Base-by-base conservation (phyloP, 169 alveolate genomes). In the Plasmodium gallinaceum region DNA sequence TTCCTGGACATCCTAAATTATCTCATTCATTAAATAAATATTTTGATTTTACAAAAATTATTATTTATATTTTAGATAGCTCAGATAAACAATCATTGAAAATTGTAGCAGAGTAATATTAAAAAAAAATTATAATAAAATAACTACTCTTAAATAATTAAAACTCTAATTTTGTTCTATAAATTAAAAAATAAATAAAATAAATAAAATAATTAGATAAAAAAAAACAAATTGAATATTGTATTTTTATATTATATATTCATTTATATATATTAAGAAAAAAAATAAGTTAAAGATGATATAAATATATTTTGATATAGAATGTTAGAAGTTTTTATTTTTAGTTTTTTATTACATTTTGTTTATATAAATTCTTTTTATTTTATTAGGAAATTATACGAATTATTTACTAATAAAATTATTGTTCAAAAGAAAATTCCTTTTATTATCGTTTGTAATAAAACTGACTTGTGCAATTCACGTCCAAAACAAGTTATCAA, bases 401-500 rank as follows among this genome's bases (percentile, higher is more conserved):
- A 76, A 37, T n/a, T 76, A 42, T 76, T 62, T 57, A 76, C 76
- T 43, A 76, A 76, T 66, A 76, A 64, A 46, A 65, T 51, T 10
- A 68, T 76, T 54, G 89, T 76, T 22, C 48, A 76, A 20, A 76
- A 65, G 57, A 71, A 76, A 51, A 76, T 76, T 16, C 89, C 89
- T 26, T 18, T 76, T 26, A 76, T 76, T 43, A 64, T 76, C 22
- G 26, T 76, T 46, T 76, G 89, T 42, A 76, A 76, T 48, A 76
- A 76, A 58, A 76, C 89, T 12, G 89, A 76, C 43, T 64, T 76
- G 32, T 76, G 89, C 39, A 76, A 76, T 57, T 76, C 89, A 4
- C 66, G 89, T 0, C 89, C 89, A 32, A 76, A 76, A 64, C 74
- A 76, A 76, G 89, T 76, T 48, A 76, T 76, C 45, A 76, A 76